These are phyloP conservation scores for Pleurozium schreberi DNA, from an alignment of 225 moss, liverwort and hornwort genomes.

Conservation along the genomic window DNA sequence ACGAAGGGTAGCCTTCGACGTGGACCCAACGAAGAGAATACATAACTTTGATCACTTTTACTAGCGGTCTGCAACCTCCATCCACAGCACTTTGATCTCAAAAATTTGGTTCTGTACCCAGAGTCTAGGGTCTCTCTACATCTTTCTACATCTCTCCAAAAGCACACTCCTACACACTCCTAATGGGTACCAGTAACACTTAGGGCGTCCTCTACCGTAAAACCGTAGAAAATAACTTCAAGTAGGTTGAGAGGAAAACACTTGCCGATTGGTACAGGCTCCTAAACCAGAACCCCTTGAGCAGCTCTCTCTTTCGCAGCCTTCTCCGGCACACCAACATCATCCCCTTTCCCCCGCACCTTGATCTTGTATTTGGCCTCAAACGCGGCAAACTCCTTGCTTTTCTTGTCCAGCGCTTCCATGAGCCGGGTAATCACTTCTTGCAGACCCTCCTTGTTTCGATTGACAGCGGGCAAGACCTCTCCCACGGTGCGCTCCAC, in stretches of 20 bases:
- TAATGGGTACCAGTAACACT: neutral
- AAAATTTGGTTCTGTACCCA: neutral
- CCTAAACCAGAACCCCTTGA: constrained; percentile 79
- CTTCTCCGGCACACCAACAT: constrained; percentile 32
- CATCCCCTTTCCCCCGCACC: constrained; percentile 59
- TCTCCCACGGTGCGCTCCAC: constrained; percentile 79
- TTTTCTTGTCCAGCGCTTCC: constrained; percentile 84
- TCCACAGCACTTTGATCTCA: neutral
- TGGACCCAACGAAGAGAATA: no score
- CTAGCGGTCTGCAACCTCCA: neutral
- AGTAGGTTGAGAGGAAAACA: neutral
- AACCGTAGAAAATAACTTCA: neutral
- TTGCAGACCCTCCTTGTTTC: constrained; percentile 78
- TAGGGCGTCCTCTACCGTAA: neutral
- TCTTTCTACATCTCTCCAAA: neutral
- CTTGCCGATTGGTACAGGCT: neutral
- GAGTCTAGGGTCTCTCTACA: neutral
- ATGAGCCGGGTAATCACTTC: constrained; percentile 72
- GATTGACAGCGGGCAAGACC: constrained; percentile 79
- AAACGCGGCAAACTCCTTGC: constrained; percentile 66
- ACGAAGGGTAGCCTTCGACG: no score
- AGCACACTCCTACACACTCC: neutral
- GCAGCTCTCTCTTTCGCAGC: constrained; percentile 52
- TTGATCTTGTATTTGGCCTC: constrained; percentile 91
- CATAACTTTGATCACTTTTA: no score